These are phyloP conservation scores for Sclerotinia nivalis DNA, from an alignment of 2,329 filamentous ascomycete genomes.

Conservation along the genomic window DNA sequence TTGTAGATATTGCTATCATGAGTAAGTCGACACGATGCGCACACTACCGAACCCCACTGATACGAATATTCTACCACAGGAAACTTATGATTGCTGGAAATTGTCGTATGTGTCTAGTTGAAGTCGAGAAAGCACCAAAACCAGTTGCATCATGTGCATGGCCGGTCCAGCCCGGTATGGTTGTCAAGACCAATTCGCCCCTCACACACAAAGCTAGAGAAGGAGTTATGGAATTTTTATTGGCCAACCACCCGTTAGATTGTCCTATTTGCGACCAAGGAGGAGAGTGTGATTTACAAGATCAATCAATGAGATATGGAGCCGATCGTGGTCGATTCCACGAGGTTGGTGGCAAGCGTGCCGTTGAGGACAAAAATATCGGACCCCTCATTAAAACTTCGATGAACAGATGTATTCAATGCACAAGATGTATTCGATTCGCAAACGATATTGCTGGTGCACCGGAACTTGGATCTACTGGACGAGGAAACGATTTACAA, in stretches of 20 bases:
- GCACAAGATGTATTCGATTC: slow-evolving; percentile 95
- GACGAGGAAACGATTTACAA: slow-evolving; percentile 95
- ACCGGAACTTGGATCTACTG: slow-evolving; percentile 89
- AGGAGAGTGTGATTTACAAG: slow-evolving; percentile 97
- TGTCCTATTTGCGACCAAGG: slow-evolving; percentile 98
- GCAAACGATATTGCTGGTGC: slow-evolving; percentile 96
- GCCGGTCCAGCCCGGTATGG: slow-evolving; percentile 98
- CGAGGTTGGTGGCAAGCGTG: slow-evolving; percentile 92
- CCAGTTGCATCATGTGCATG: slow-evolving; percentile 97
- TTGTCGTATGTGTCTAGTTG: slow-evolving; percentile 98
- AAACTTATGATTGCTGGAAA: slow-evolving; percentile 99
- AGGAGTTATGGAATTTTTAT: slow-evolving; percentile 97
- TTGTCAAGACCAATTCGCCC: slow-evolving; percentile 96
- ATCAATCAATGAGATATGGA: slow-evolving; percentile 99
- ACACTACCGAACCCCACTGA: slow-evolving; percentile 29
- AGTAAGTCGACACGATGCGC: slow-evolving; percentile 58
- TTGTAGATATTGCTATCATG: slow-evolving; percentile 93
- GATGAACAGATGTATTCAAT: slow-evolving; percentile 99
- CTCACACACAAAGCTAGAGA: slow-evolving; percentile 96
- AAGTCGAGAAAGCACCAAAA: slow-evolving; percentile 95
- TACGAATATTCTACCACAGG: slow-evolving; percentile 48
- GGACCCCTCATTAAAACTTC: slow-evolving; percentile 98
- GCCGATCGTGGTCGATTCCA: slow-evolving; percentile 96
- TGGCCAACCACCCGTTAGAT: slow-evolving; percentile 94
- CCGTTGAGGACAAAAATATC: slow-evolving; percentile 99